Base-by-base conservation (phyloP, 768 basidiomycete genomes). In the Collybia mongolica region DNA sequence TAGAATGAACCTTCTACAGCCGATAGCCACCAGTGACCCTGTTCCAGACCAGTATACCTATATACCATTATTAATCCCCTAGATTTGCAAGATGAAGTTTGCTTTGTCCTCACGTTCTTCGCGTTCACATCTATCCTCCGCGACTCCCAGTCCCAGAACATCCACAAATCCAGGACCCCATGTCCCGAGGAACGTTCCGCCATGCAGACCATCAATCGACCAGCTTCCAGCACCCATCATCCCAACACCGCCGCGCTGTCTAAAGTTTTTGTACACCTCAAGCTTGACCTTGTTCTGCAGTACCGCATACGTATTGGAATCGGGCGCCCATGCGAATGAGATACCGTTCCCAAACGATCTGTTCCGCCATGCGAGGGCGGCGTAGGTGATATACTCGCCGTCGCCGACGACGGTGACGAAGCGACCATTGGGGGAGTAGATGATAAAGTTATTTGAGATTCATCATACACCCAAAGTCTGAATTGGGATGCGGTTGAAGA, bases 61-160 rank as follows among this genome's bases (percentile, higher is more conserved):
- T 2, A 39, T 17, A 7, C 11, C n/a, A n/a, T 35, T 28, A 40
- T 41, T 36, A 28, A 48, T 37, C n/a, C 39, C 43, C n/a, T 29
- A 9, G 23, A 48, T 18, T 39, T n/a, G 22, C n/a, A 5, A 6
- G 11, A 17, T 23, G 9, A 47, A n/a, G 24, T 26, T 26, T 20
- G 11, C 11, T 24, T 6, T 15, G 24, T 2, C 66, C 88, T 51
- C 55, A 97, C 97, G 61, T 86, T 87, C 66, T 90, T 94, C 6
- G 94, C 94, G 54, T 98, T 93, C 1, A 93, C 94, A 60, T 99
- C 95, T 59, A 99, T 89, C 57, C 97, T 72, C 49, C 97, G 73
- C 1, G 84, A 85, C 68, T 98, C 96, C 97, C 97, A 98, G 64
- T 98, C 97, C 93, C 97, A 98, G 67, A 99, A 99, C 61, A 98